Conservation (phyloP, 2,329 filamentous ascomycete genomes). For the Colletotrichum sp. region DNA sequence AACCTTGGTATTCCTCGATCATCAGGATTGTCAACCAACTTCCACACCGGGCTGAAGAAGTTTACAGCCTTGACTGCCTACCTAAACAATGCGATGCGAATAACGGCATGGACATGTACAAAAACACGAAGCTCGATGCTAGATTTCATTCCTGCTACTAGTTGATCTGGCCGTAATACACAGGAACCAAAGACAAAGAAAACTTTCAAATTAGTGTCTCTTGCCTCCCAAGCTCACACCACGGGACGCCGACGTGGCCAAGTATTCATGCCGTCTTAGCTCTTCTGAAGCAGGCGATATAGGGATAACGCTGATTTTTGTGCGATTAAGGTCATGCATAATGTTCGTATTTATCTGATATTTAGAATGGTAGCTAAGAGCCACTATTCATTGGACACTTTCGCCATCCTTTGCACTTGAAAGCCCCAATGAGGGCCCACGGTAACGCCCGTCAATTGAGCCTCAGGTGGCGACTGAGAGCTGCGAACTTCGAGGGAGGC, state of each 20-base stretch:
- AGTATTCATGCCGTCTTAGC: background rate
- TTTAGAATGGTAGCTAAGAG: background rate
- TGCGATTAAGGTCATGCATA: background rate
- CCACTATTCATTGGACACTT: background rate
- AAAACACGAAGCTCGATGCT: no score
- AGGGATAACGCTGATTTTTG: accelerated
- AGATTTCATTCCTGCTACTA: no score
- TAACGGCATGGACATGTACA: no score
- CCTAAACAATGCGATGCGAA: no score
- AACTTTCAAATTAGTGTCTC: background rate
- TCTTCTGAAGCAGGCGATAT: no score
- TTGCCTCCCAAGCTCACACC: background rate
- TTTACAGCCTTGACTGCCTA: no score
- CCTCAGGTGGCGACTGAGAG: background rate
- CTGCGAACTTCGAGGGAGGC: background rate
- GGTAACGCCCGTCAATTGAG: background rate
- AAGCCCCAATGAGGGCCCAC: accelerated
- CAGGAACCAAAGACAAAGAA: background rate
- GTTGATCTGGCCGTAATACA: background rate
- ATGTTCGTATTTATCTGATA: background rate
- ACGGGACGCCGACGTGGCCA: accelerated
- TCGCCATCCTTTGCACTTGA: background rate
- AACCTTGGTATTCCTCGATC: no score
- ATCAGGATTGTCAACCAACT: no score
- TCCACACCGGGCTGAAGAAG: no score